Percentiles rank a stretch among this genome's conserved stretches.
Evolutionary conservation across 768 basidiomycete species (phyloP).

Genomic region (Serendipita sp.): DNA sequence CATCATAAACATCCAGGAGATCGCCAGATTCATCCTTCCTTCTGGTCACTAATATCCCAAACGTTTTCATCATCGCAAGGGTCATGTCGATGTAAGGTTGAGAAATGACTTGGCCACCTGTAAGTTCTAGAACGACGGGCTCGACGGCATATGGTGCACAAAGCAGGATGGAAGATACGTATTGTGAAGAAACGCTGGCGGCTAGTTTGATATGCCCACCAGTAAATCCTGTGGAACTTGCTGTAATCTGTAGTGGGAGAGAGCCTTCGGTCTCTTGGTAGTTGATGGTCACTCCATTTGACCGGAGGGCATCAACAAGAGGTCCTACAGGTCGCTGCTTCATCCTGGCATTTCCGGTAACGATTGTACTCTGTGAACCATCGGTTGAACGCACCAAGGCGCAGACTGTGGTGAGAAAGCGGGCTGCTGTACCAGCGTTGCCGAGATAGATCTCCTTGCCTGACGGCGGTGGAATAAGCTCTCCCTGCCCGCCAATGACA

Average conservation of each 20-base stretch:
- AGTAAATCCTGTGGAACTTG: slow-evolving; percentile 48
- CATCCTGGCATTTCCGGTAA: slow-evolving; percentile 98
- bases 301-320: slow-evolving; percentile 72
- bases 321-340: slow-evolving; percentile 96
- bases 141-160: slow-evolving; percentile 86
- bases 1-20: slow-evolving; percentile 64
- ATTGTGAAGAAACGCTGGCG: slow-evolving; percentile 93
- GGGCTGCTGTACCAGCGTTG: slow-evolving; percentile 94
- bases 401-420: slow-evolving; percentile 94
- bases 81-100: slow-evolving; percentile 99
- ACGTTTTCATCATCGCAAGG: slow-evolving; percentile 90
- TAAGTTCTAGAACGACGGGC: slow-evolving; percentile 76
- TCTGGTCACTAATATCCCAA: slow-evolving; percentile 65
- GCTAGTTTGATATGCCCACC: slow-evolving; percentile 76
- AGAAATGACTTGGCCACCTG: slow-evolving; percentile 89
- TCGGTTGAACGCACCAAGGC: slow-evolving; percentile 49
- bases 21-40: slow-evolving; percentile 47
- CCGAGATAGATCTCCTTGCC: slow-evolving; percentile 88
- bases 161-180: slow-evolving; percentile 90
- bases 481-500: slow-evolving; percentile 74
- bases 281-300: slow-evolving; percentile 62
- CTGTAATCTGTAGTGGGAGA: slow-evolving; percentile 73
- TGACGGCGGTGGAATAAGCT: slow-evolving; percentile 55
- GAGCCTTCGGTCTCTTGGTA: slow-evolving; percentile 73
- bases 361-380: slow-evolving; percentile 40